These are phyloP conservation scores for Eucalyptus rudis DNA, from an alignment of 345 rosid genomes.

Conservation along the genomic window DNA sequence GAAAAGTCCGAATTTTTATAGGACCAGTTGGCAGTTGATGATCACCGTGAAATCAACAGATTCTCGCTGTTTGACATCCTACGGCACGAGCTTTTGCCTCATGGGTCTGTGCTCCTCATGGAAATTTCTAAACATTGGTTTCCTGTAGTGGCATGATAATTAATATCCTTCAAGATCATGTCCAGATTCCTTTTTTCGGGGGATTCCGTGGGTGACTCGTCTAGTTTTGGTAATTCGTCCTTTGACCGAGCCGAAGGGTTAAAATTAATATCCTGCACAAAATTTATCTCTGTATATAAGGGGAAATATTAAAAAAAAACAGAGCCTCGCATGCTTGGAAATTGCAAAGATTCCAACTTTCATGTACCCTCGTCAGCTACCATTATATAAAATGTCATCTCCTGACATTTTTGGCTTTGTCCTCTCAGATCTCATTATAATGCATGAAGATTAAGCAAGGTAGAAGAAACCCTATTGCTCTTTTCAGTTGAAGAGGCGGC, in stretches of 20 bases:
- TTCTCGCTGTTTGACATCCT: neutral
- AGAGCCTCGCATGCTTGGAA: neutral
- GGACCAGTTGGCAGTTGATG: neutral
- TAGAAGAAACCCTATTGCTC: neutral
- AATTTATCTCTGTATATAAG: neutral
- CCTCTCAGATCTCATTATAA: neutral
- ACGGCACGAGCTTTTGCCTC: neutral
- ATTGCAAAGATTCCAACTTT: neutral
- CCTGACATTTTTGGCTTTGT: neutral
- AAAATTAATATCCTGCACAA: neutral
- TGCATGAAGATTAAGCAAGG: neutral
- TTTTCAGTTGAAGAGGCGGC: neutral
- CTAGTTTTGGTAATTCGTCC: neutral
- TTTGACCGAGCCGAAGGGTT: neutral
- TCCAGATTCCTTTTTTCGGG: neutral
- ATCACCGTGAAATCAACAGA: neutral
- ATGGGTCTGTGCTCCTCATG: neutral
- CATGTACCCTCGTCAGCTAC: neutral
- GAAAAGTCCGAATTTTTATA: neutral
- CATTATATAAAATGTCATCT: neutral
- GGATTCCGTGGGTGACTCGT: neutral
- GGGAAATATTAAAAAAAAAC: neutral
- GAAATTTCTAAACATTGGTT: neutral
- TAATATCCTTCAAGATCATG: neutral
- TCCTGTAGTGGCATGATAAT: neutral